These are phyloP conservation scores for Solanum dulcamara DNA, from an alignment of 257 asterid species.

Conservation along the genomic window DNA sequence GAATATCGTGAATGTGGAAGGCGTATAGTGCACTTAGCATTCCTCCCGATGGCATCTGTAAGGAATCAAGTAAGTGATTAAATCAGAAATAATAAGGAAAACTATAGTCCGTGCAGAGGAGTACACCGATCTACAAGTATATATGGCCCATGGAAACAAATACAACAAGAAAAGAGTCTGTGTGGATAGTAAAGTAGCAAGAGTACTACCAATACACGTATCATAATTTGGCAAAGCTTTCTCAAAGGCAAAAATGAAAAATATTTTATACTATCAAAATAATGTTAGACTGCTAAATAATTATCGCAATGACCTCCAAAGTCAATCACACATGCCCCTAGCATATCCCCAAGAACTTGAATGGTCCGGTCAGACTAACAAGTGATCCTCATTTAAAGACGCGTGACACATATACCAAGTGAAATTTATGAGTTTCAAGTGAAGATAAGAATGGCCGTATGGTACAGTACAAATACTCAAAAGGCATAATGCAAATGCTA, in stretches of 20 bases:
- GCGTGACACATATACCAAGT: no score
- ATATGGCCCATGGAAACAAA: neutral
- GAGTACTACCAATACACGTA: neutral
- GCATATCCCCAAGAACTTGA: no score
- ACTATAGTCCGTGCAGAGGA: neutral
- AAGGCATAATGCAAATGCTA: no score
- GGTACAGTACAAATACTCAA: no score
- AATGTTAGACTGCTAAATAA: no score
- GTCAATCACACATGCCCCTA: no score
- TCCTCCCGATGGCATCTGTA: constrained; percentile 95
- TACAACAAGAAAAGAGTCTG: neutral
- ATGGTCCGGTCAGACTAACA: no score
- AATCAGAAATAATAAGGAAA: neutral
- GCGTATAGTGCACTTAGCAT: constrained; percentile 65
- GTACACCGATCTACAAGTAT: neutral
- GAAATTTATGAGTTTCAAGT: no score
- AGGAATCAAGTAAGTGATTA: neutral
- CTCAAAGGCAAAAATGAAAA: neutral
- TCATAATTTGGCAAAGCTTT: neutral
- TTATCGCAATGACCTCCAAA: no score
- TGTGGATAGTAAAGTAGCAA: neutral
- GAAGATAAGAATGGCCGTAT: no score
- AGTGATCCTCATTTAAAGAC: no score
- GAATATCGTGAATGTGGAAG: constrained; percentile 72
- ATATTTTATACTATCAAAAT: neutral